These are phyloP conservation scores for Nemania bipapillata DNA, from an alignment of 2,329 filamentous ascomycete genomes.

Conservation along the genomic window DNA sequence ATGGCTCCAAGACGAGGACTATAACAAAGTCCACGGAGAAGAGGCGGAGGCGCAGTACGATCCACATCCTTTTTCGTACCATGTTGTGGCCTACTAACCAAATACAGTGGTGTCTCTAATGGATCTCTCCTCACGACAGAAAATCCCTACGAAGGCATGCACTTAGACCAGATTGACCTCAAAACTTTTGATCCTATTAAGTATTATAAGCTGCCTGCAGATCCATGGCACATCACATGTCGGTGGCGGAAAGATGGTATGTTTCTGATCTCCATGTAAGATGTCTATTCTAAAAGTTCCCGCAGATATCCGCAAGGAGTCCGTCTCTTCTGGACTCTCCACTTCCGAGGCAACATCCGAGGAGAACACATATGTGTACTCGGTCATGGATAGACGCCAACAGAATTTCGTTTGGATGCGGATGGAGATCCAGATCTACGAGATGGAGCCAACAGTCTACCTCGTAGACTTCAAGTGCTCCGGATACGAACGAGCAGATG, in stretches of 20 bases:
- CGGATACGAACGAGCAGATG: slow-evolving; percentile 85
- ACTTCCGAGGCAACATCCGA: slow-evolving; percentile 53
- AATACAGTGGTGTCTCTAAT: slow-evolving; percentile 38
- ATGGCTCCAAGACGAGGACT: slow-evolving; percentile 78
- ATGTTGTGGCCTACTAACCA: slow-evolving; percentile 15
- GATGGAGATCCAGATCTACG: slow-evolving; percentile 94
- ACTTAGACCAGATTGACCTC: slow-evolving; percentile 49
- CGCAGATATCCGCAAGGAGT: slow-evolving; percentile 55
- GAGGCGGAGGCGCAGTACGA: slow-evolving; percentile 57
- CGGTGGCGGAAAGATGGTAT: slow-evolving; percentile 86
- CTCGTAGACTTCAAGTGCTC: slow-evolving; percentile 99
- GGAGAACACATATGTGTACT: slow-evolving; percentile 57
- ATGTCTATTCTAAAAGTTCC: slow-evolving; percentile 51
- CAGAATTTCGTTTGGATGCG: slow-evolving; percentile 87
- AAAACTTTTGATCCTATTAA: slow-evolving; percentile 62
- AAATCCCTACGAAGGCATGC: slow-evolving; percentile 49
- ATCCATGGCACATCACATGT: slow-evolving; percentile 93
- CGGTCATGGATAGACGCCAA: slow-evolving; percentile 57
- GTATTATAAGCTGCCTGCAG: slow-evolving; percentile 86
- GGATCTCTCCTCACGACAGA: slow-evolving; percentile 28
- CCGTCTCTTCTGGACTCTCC: slow-evolving; percentile 47
- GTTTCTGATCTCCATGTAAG: slow-evolving; percentile 48
- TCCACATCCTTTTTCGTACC: slow-evolving; percentile 11
- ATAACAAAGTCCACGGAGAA: slow-evolving; percentile 60
- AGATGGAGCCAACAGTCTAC: slow-evolving; percentile 90